Evolutionary conservation across 2,329 filamentous ascomycete genomes (phyloP).

Genomic region (Mariannaea elegans): DNA sequence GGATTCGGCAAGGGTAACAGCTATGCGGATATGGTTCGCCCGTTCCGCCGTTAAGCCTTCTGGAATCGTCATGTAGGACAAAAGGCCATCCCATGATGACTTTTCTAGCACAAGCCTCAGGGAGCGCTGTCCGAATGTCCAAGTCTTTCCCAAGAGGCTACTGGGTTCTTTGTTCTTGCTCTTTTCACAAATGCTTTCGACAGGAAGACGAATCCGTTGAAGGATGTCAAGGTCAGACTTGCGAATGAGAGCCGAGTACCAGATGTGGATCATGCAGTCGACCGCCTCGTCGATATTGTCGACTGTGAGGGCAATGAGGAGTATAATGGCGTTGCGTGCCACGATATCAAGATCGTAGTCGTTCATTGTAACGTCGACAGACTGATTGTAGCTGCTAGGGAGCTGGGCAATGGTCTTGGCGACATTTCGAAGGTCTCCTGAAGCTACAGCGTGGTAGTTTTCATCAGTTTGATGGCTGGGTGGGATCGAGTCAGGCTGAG

Average conservation of each 20-base stretch:
- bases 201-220: not conserved
- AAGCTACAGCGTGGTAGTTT: slow-evolving; percentile 1
- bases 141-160: not conserved
- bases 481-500: no score
- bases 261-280: slow-evolving; percentile 22
- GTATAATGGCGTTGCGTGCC: slow-evolving; percentile 18
- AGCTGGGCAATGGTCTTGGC: slow-evolving; percentile 14
- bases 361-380: slow-evolving; percentile 8
- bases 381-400: not conserved
- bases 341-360: slow-evolving; percentile 20
- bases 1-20: not conserved
- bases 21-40: not conserved
- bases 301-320: slow-evolving; percentile 2
- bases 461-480: no score
- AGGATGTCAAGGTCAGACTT: slow-evolving; percentile 3
- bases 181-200: not conserved
- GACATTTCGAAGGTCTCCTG: slow-evolving; percentile 20
- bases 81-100: not conserved
- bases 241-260: slow-evolving; percentile 21
- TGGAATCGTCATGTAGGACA: not conserved
- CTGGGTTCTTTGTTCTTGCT: not conserved
- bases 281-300: not conserved
- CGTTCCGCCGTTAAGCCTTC: not conserved
- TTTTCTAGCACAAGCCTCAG: slow-evolving; percentile 10
- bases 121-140: not conserved